These are phyloP conservation scores for Yarrowia yakushimensis DNA, from an alignment of 805 yeast genomes.

Conservation along the genomic window DNA sequence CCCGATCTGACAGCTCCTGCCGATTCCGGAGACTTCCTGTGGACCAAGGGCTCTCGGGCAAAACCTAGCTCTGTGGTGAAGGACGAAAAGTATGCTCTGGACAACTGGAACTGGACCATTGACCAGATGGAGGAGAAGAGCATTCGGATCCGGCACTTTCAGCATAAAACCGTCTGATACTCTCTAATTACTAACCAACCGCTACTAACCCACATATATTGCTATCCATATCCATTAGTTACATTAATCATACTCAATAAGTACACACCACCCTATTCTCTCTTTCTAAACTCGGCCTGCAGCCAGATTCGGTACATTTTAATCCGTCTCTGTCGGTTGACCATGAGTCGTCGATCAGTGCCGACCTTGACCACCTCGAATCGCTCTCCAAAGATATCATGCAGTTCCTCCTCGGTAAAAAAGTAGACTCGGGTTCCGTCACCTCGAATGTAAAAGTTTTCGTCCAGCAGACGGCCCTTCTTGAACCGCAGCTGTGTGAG, in stretches of 20 bases:
- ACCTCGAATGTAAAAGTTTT: constrained; percentile 93
- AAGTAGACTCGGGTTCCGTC: constrained; percentile 98
- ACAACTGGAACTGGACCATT: constrained; percentile 79
- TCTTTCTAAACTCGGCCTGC: constrained; percentile 71
- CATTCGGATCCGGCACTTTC: background rate
- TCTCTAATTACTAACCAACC: too few species aligned
- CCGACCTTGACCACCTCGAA: constrained; percentile 76
- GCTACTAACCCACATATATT: too few species aligned
- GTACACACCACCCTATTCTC: background rate
- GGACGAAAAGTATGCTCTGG: constrained; percentile 57
- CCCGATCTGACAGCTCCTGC: constrained; percentile 40
- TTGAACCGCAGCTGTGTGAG: constrained; percentile 93
- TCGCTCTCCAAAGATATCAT: constrained; percentile 61
- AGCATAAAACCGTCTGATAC: background rate
- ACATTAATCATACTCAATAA: background rate
- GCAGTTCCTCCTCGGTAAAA: constrained; percentile 89
- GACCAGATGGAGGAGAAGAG: constrained; percentile 43
- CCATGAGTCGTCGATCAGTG: constrained; percentile 84
- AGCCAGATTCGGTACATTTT: constrained; percentile 98
- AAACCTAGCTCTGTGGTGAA: constrained; percentile 57
- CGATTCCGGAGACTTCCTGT: constrained; percentile 68
- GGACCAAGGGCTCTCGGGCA: constrained; percentile 55
- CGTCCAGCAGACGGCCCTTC: constrained; percentile 79
- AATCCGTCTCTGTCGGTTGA: constrained; percentile 84
- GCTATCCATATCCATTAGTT: background rate